Conservation (phyloP, 257 asterid species). For the Galeopsis tetrahit region DNA sequence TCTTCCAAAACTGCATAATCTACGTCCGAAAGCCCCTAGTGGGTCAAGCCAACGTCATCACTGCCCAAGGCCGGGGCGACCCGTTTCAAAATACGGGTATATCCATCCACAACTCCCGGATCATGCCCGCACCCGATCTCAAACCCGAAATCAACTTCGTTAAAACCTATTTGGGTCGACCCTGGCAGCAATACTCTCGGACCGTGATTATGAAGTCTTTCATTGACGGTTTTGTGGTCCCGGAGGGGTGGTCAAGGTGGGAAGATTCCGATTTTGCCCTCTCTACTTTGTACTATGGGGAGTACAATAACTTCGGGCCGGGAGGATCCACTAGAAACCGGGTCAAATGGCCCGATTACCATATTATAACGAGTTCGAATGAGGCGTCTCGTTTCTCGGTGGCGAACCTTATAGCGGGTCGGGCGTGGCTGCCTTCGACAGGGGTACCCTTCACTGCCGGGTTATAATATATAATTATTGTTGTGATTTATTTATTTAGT, state of each 20-base stretch:
- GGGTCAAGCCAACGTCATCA: slow-evolving; percentile 77
- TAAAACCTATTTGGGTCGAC: slow-evolving; percentile 72
- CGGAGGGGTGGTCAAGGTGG: slow-evolving; percentile 80
- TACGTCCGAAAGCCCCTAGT: slow-evolving; percentile 69
- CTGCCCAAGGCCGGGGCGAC: slow-evolving; percentile 90
- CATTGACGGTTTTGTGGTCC: slow-evolving; percentile 54
- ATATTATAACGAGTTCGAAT: slow-evolving; percentile 49
- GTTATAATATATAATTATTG: slow-evolving; percentile 41
- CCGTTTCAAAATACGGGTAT: slow-evolving; percentile 89
- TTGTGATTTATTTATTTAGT: slow-evolving; percentile 37
- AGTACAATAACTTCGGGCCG: slow-evolving; percentile 78
- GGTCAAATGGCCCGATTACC: slow-evolving; percentile 82
- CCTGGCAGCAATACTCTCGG: slow-evolving; percentile 83
- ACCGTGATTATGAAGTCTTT: slow-evolving; percentile 71
- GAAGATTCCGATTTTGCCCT: slow-evolving; percentile 62
- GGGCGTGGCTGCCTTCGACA: slow-evolving; percentile 83
- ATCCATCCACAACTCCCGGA: slow-evolving; percentile 72
- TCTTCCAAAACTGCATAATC: slow-evolving; percentile 75
- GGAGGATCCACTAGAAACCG: slow-evolving; percentile 54
- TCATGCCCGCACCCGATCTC: slow-evolving; percentile 75
- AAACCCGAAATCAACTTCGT: slow-evolving; percentile 47
- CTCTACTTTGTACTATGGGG: slow-evolving; percentile 78
- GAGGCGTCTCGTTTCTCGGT: slow-evolving; percentile 74
- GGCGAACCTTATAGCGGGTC: slow-evolving; percentile 74
- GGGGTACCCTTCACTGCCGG: slow-evolving; percentile 83